Conservation (phyloP, 2,329 filamentous ascomycete species). For the Intubia oerlemansii region DNA sequence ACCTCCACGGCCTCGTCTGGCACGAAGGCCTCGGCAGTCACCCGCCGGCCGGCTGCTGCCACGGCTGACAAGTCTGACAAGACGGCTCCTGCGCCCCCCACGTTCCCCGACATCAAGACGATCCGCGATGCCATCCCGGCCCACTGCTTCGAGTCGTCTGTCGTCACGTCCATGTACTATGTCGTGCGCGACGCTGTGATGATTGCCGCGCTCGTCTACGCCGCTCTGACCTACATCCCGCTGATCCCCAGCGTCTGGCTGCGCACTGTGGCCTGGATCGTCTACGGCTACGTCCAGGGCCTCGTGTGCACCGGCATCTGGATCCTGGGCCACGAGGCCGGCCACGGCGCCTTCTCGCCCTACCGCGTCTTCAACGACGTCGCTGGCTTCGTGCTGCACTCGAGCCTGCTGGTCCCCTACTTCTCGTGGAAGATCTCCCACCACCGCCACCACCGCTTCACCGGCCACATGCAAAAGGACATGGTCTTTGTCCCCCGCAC, state of each 20-base stretch:
- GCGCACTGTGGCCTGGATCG: slow-evolving; percentile 40
- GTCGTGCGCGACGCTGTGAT: slow-evolving; percentile 49
- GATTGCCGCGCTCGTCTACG: slow-evolving; percentile 52
- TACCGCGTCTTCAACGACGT: slow-evolving; percentile 83
- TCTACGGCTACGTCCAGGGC: slow-evolving; percentile 67
- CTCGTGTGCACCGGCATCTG: slow-evolving; percentile 84
- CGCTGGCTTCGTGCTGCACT: slow-evolving; percentile 81
- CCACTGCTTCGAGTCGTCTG: slow-evolving; percentile 88
- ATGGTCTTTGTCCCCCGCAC: slow-evolving; percentile 97
- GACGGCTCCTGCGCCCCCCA: neutral
- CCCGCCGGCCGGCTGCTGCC: too few species aligned
- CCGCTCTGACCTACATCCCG: slow-evolving; percentile 79
- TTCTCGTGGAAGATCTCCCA: slow-evolving; percentile 99
- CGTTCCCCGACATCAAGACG: slow-evolving; percentile 55
- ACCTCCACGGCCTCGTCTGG: too few species aligned
- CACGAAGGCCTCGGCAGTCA: too few species aligned
- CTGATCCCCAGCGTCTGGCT: slow-evolving; percentile 52
- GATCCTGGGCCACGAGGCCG: slow-evolving; percentile 95
- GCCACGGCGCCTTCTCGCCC: slow-evolving; percentile 85
- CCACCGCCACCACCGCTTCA: slow-evolving; percentile 98
- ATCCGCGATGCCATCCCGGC: slow-evolving; percentile 92
- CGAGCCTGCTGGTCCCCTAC: slow-evolving; percentile 69
- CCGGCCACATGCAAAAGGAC: slow-evolving; percentile 88
- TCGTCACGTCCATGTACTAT: slow-evolving; percentile 52
- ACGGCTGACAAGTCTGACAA: neutral